Percentiles rank a stretch among this genome's conserved stretches.
These are phyloP conservation scores for Ceratobasidium sp. DNA, from an alignment of 1,284 basidiomycete species.

Conservation along the genomic window DNA sequence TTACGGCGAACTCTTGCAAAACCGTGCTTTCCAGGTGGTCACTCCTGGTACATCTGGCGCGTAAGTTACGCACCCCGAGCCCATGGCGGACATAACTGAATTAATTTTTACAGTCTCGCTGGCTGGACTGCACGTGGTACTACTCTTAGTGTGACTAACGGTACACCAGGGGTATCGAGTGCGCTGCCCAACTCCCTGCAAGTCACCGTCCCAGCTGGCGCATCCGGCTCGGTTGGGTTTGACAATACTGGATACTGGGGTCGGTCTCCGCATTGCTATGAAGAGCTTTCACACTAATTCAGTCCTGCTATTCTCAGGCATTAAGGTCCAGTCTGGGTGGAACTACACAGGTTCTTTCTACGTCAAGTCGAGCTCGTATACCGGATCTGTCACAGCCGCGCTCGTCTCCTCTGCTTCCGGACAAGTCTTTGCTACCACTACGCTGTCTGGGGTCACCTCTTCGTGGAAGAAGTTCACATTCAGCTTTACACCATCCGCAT, in stretches of 20 bases:
- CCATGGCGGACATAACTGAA: too few relatives aligned
- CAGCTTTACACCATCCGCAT: slow-evolving; percentile 62
- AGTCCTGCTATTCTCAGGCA: too few relatives aligned
- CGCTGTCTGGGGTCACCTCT: slow-evolving; percentile 21
- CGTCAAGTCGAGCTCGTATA: slow-evolving; percentile 65
- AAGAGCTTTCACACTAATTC: too few relatives aligned
- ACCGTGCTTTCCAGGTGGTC: slow-evolving; percentile 45
- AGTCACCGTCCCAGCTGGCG: slow-evolving; percentile 35
- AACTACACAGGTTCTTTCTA: slow-evolving; percentile 76
- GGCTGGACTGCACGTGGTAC: slow-evolving; percentile 27
- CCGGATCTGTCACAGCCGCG: slow-evolving; percentile 59
- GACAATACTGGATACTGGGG: slow-evolving; percentile 50
- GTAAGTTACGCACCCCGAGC: too few relatives aligned
- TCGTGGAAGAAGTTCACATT: slow-evolving; percentile 67
- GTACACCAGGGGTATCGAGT: slow-evolving; percentile 22
- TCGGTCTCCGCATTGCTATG: too few relatives aligned
- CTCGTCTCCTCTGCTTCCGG: slow-evolving; percentile 46
- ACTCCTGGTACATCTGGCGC: slow-evolving; percentile 31
- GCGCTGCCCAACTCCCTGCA: slow-evolving; percentile 43
- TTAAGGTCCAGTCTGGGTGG: slow-evolving; percentile 69
- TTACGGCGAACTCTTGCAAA: slow-evolving; percentile 48
- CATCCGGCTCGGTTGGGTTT: slow-evolving; percentile 33
- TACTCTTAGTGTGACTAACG: slow-evolving; percentile 30
- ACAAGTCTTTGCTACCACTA: slow-evolving; percentile 34
- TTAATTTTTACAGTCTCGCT: slow-evolving; percentile 12